Conservation (phyloP, 1,284 basidiomycete species). For the Apiotrichum porosum region DNA sequence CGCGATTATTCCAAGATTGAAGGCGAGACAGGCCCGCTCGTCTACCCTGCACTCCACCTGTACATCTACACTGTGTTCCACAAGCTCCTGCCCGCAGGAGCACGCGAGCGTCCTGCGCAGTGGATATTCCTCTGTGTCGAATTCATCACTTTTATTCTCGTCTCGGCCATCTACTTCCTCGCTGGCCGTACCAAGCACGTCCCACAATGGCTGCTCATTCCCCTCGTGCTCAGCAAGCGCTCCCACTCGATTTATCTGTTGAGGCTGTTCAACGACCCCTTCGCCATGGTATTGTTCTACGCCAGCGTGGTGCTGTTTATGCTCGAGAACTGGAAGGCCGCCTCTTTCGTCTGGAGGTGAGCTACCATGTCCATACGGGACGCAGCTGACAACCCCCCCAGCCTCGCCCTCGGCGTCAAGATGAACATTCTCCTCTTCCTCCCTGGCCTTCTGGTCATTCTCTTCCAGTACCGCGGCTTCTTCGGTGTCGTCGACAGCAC, state of each 20-base stretch:
- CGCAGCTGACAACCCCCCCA: slow-evolving; percentile 38
- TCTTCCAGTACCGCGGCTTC: slow-evolving; percentile 69
- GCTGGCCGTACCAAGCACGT: slow-evolving; percentile 49
- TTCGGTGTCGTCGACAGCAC: slow-evolving; percentile 56
- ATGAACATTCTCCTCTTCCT: slow-evolving; percentile 95
- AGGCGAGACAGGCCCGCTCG: slow-evolving; percentile 89
- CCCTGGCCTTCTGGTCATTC: slow-evolving; percentile 75
- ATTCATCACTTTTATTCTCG: slow-evolving; percentile 59
- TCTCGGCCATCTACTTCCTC: slow-evolving; percentile 64
- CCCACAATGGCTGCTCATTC: slow-evolving; percentile 73
- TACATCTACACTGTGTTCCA: slow-evolving; percentile 75
- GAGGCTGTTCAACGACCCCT: slow-evolving; percentile 92
- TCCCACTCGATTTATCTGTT: slow-evolving; percentile 90
- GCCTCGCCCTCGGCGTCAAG: slow-evolving; percentile 83
- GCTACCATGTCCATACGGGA: slow-evolving; percentile 24
- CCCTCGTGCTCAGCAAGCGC: slow-evolving; percentile 82
- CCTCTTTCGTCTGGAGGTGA: slow-evolving; percentile 52
- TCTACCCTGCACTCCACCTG: slow-evolving; percentile 95
- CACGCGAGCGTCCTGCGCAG: slow-evolving; percentile 64
- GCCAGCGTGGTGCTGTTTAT: slow-evolving; percentile 52
- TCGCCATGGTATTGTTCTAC: slow-evolving; percentile 63
- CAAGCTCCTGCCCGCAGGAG: slow-evolving; percentile 49
- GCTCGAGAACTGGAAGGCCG: slow-evolving; percentile 54
- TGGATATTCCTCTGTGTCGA: slow-evolving; percentile 73
- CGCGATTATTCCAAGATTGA: slow-evolving; percentile 76